These are phyloP conservation scores for Diplosphaera chodatii DNA, from an alignment of 139 green algal species.

Conservation along the genomic window DNA sequence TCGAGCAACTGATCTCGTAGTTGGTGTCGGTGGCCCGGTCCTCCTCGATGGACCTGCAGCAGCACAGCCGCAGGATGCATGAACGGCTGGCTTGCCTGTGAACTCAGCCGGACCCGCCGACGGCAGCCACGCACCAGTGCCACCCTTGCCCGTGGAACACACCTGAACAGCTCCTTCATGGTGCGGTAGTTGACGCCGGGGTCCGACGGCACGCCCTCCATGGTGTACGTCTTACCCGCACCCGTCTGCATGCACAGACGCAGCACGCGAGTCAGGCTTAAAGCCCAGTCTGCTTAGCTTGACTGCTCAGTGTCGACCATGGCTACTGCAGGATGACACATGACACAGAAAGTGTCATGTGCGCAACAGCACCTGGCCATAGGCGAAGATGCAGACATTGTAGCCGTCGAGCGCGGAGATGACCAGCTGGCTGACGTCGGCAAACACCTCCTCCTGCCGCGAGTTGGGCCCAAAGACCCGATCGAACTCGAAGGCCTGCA, in stretches of 20 bases:
- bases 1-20: conserved; percentile 47
- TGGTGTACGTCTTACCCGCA: conserved; percentile 66
- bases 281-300: too few relatives aligned
- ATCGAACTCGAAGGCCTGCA: conserved; percentile 62
- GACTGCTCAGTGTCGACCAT: background rate
- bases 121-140: too few relatives aligned
- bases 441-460: conserved; percentile 49
- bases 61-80: conserved; percentile 7
- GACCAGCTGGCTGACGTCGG: conserved; percentile 43
- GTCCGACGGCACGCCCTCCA: conserved; percentile 48
- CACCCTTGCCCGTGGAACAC: background rate
- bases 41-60: conserved; percentile 38
- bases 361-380: conserved; percentile 64
- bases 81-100: too few relatives aligned
- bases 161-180: conserved; percentile 70
- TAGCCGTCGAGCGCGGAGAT: conserved; percentile 59
- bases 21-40: conserved; percentile 33
- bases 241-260: background rate
- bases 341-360: too few relatives aligned
- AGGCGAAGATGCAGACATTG: conserved; percentile 76
- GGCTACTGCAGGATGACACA: too few relatives aligned
- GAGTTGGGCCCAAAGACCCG: conserved; percentile 44
- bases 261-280: background rate
- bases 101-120: too few relatives aligned
- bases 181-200: conserved; percentile 77